phyloP scores from a whole-genome alignment of 495 filamentous ascomycete species.

The Penicillium macrosclerotiorum region DNA sequence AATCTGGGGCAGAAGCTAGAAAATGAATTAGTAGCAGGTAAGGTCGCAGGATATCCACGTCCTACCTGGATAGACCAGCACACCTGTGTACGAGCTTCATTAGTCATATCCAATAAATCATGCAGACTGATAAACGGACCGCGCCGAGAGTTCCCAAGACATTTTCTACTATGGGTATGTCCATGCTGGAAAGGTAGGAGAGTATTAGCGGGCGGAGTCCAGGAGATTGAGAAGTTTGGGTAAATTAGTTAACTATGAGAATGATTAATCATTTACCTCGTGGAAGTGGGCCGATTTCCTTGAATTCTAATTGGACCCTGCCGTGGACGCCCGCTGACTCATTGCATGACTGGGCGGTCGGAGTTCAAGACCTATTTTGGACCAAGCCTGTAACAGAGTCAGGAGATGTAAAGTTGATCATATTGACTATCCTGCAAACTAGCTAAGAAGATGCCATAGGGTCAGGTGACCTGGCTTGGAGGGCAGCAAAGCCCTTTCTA shows the following conservation, averaged over 20 bases:
- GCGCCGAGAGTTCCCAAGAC: conserved; percentile 57
- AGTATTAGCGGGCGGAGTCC: too few relatives aligned
- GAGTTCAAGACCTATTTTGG: too few relatives aligned
- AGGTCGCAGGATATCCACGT: not conserved
- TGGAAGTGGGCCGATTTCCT: not conserved
- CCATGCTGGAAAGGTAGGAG: conserved; percentile 38
- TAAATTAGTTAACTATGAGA: not conserved
- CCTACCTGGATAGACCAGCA: conserved; percentile 56
- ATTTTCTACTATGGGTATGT: conserved; percentile 53
- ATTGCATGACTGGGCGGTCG: too few relatives aligned
- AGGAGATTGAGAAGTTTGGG: too few relatives aligned
- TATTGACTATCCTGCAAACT: too few relatives aligned
- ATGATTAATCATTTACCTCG: not conserved
- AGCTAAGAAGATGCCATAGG: too few relatives aligned
- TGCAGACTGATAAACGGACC: conserved; percentile 29
- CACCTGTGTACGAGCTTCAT: conserved; percentile 20
- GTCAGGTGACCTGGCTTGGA: too few relatives aligned
- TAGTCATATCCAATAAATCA: not conserved
- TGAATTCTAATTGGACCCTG: not conserved
- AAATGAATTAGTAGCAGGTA: conserved; percentile 1
- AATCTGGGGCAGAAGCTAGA: conserved; percentile 62
- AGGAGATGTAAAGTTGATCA: too few relatives aligned
- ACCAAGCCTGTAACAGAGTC: too few relatives aligned
- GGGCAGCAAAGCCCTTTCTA: too few relatives aligned
- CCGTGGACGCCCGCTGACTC: too few relatives aligned